These are phyloP conservation scores for Coemansia sp. DNA, from an alignment of 192 early-diverging fungal genomes.

Conservation along the genomic window DNA sequence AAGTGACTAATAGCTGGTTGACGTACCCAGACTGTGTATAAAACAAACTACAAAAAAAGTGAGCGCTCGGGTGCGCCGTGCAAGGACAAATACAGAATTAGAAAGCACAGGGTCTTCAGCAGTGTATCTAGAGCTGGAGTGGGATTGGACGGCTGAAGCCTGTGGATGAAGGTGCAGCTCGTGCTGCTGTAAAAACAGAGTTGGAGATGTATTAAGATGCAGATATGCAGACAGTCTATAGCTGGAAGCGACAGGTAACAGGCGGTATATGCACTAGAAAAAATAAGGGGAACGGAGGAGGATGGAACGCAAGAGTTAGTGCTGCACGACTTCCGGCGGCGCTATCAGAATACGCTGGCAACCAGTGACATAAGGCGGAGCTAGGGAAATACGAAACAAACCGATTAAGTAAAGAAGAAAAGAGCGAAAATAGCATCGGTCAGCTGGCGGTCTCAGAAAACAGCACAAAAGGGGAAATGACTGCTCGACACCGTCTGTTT, in stretches of 20 bases:
- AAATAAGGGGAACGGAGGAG: background rate
- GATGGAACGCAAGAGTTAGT: background rate
- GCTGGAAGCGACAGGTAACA: background rate
- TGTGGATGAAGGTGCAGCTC: background rate
- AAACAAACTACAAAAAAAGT: too few relatives aligned
- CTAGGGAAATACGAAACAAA: background rate
- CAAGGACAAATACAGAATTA: background rate
- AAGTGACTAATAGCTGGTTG: background rate
- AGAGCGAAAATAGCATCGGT: constrained; percentile 1
- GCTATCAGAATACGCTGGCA: background rate
- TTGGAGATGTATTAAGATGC: background rate
- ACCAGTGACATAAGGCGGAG: background rate
- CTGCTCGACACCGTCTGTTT: background rate
- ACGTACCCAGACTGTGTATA: background rate
- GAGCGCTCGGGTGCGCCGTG: too few relatives aligned
- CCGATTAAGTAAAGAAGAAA: background rate
- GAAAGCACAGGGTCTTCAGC: background rate
- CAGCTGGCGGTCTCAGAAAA: constrained; percentile 1
- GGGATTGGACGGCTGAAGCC: too few relatives aligned
- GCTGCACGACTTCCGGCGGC: background rate
- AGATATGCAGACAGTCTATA: background rate
- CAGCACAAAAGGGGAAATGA: background rate
- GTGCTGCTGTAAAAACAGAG: background rate
- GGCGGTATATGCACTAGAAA: background rate
- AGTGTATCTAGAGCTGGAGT: background rate